A percentile compares a stretch with the other conserved stretches of the same genome.
Evolutionary conservation across 2,329 filamentous ascomycete species (phyloP).

Genomic region (Sporothrix protearum): DNA sequence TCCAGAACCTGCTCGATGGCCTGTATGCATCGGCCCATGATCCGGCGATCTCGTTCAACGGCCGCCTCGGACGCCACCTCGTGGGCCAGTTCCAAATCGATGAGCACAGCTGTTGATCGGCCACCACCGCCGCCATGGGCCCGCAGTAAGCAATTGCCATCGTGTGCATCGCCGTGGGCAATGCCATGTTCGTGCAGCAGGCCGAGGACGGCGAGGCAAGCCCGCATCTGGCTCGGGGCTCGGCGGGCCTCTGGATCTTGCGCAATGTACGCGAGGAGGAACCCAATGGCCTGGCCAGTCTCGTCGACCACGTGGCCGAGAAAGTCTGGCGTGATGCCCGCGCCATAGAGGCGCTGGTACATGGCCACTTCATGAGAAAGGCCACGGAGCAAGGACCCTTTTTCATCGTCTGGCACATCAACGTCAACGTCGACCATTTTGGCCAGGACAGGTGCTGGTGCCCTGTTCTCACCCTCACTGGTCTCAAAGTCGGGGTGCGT

Average conservation of each 20-base stretch:
- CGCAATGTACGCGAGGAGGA: conserved; percentile 24
- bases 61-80: conserved; percentile 8
- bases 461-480: background rate
- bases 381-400: background rate
- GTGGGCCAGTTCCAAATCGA: conserved; percentile 29
- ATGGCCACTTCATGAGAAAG: conserved; percentile 22
- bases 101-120: conserved; percentile 25
- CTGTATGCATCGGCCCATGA: conserved; percentile 23
- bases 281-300: conserved; percentile 15
- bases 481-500: conserved; percentile 21
- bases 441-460: conserved; percentile 8
- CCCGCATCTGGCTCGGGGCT: background rate
- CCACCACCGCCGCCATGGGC: background rate
- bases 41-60: conserved; percentile 22
- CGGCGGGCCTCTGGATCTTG: background rate
- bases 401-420: background rate
- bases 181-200: conserved; percentile 23
- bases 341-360: conserved; percentile 22
- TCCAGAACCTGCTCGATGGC: background rate
- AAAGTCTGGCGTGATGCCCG: conserved; percentile 22
- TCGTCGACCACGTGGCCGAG: conserved; percentile 23
- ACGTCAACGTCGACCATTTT: conserved; percentile 18
- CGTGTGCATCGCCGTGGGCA: conserved; percentile 28
- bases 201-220: conserved; percentile 23
- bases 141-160: conserved; percentile 27